Percentiles rank a stretch among this genome's conserved stretches.
phyloP scores from a whole-genome alignment of 2,329 filamentous ascomycete species.

The Stagonosporopsis vannaccii region DNA sequence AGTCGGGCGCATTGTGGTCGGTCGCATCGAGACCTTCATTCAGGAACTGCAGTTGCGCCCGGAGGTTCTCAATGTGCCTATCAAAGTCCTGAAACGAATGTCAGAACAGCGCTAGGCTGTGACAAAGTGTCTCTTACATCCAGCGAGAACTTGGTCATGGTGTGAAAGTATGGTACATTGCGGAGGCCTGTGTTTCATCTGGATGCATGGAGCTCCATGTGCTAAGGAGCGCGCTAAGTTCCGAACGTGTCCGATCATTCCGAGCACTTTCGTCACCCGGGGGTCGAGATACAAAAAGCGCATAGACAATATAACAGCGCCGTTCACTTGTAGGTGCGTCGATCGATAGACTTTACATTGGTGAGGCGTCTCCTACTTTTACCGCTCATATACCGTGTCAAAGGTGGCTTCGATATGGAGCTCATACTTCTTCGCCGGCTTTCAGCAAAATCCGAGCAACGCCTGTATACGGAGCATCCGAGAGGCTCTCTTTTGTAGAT shows the following conservation, averaged over 20 bases:
- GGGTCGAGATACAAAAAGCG: no score
- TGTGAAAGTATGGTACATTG: slow-evolving; percentile 15
- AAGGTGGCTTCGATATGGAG: not conserved
- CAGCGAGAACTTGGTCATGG: slow-evolving; percentile 37
- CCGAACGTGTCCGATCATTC: slow-evolving; percentile 20
- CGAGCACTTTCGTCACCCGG: slow-evolving; percentile 1
- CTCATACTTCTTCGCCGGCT: not conserved
- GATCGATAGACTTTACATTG: not conserved
- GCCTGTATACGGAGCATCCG: not conserved
- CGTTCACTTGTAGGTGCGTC: not conserved
- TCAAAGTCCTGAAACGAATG: slow-evolving; percentile 40
- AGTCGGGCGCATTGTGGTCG: slow-evolving; percentile 46
- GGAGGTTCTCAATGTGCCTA: slow-evolving; percentile 41
- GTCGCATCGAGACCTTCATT: slow-evolving; percentile 43
- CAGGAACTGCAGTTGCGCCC: slow-evolving; percentile 40
- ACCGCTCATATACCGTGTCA: no score
- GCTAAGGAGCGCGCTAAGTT: slow-evolving; percentile 10
- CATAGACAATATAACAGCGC: not conserved
- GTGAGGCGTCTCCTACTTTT: not conserved
- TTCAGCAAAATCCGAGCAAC: not conserved
- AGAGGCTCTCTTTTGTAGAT: not conserved
- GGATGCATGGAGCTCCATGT: slow-evolving; percentile 6
- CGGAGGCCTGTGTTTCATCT: slow-evolving; percentile 15
- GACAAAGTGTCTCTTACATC: slow-evolving; percentile 30
- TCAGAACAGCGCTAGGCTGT: slow-evolving; percentile 17